Evolutionary conservation across 441 rosid genomes (phyloP).

Genomic region (Croton setiger): DNA sequence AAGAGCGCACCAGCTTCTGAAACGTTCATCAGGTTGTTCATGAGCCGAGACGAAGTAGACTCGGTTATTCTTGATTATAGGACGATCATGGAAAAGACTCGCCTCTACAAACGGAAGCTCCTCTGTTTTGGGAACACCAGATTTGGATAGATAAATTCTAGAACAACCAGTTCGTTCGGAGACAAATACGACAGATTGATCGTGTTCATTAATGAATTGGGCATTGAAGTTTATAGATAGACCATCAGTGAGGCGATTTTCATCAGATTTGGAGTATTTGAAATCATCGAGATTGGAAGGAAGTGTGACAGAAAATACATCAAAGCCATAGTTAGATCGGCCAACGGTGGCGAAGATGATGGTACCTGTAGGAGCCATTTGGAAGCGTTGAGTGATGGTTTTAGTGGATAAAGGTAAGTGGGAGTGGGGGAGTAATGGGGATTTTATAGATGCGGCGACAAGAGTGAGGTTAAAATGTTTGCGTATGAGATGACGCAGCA

Average conservation of each 20-base stretch:
- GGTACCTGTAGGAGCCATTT: conserved; percentile 57
- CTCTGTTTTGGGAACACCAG: conserved; percentile 32
- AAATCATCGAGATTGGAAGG: conserved; percentile 17
- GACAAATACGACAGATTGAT: conserved; percentile 42
- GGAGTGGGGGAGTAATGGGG: neutral
- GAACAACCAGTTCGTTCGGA: conserved; percentile 71
- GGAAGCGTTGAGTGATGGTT: neutral
- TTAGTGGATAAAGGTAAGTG: neutral
- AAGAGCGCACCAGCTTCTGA: conserved; percentile 68
- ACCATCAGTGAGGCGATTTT: conserved; percentile 62
- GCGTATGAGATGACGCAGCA: conserved; percentile 25
- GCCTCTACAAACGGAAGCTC: conserved; percentile 38
- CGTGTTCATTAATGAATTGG: conserved; percentile 39
- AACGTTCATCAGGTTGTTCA: conserved; percentile 47
- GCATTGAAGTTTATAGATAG: conserved; percentile 73
- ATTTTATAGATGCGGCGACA: neutral
- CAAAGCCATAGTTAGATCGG: conserved; percentile 71
- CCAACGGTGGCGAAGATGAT: conserved; percentile 69
- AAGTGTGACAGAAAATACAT: conserved; percentile 51
- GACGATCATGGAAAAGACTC: conserved; percentile 79
- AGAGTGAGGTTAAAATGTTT: neutral
- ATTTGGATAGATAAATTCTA: conserved; percentile 38
- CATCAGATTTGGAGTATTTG: conserved; percentile 23
- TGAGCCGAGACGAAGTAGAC: conserved; percentile 76
- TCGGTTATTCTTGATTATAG: conserved; percentile 36